A percentile compares a stretch with the other conserved stretches of the same genome.
phyloP scores from a whole-genome alignment of 805 yeast species.

The Saccharomyces jurei region DNA sequence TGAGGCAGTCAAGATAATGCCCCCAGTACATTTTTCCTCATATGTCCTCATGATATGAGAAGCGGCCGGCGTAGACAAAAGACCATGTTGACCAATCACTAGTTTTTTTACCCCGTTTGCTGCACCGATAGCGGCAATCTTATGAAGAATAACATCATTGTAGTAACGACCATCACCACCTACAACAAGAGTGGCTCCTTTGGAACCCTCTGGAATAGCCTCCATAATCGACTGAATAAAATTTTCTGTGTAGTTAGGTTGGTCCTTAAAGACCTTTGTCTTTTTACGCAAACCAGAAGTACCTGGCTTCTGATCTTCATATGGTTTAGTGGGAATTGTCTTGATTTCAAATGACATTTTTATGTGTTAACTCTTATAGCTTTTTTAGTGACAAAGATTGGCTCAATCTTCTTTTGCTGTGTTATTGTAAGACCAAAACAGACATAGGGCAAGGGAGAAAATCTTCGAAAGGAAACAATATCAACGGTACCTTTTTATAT shows the following conservation, averaged over 20 bases:
- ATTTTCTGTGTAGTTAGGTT: slow-evolving; percentile 79
- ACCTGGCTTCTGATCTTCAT: slow-evolving; percentile 92
- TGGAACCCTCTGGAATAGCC: slow-evolving; percentile 88
- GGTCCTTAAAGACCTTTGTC: slow-evolving; percentile 69
- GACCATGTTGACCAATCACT: slow-evolving; percentile 81
- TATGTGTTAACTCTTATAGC: not conserved
- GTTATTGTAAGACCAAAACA: not conserved
- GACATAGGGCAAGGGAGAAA: not conserved
- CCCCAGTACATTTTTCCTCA: slow-evolving; percentile 66
- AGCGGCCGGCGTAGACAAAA: slow-evolving; percentile 95
- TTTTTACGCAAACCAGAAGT: slow-evolving; percentile 94
- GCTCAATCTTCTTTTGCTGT: not conserved
- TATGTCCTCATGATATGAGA: slow-evolving; percentile 81
- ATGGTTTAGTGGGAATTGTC: slow-evolving; percentile 61
- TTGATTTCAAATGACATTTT: slow-evolving; percentile 21
- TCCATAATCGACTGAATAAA: slow-evolving; percentile 79
- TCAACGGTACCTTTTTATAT: not conserved
- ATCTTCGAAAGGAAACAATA: not conserved
- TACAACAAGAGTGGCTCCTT: slow-evolving; percentile 69
- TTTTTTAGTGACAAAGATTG: not conserved
- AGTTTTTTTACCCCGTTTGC: slow-evolving; percentile 85
- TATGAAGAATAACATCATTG: slow-evolving; percentile 71
- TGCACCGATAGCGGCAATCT: slow-evolving; percentile 77
- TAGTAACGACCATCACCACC: slow-evolving; percentile 98
- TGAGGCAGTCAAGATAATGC: slow-evolving; percentile 91